Conservation (phyloP, 805 yeast genomes). For the Kazachstania bromeliacearum region DNA sequence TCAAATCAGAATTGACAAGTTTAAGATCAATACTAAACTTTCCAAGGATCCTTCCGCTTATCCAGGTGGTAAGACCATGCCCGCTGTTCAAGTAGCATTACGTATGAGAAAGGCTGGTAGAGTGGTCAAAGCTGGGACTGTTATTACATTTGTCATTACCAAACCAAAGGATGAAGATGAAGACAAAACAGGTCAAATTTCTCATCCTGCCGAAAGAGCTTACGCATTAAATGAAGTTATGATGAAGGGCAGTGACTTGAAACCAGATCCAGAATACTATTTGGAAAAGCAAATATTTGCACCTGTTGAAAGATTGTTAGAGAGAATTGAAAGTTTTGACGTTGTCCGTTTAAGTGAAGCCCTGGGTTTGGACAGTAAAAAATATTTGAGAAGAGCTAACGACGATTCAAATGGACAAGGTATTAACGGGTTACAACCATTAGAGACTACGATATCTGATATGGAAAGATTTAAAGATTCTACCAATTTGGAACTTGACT, state of each 20-base stretch:
- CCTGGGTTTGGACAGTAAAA: slow-evolving; percentile 67
- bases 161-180: slow-evolving; percentile 29
- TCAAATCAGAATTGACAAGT: slow-evolving; percentile 56
- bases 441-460: slow-evolving; percentile 75
- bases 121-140: slow-evolving; percentile 79
- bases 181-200: slow-evolving; percentile 1
- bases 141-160: slow-evolving; percentile 77
- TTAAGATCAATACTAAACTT: slow-evolving; percentile 73
- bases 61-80: slow-evolving; percentile 71
- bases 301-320: slow-evolving; percentile 81
- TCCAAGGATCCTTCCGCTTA: slow-evolving; percentile 84
- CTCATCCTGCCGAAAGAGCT: slow-evolving; percentile 64
- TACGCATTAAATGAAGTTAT: slow-evolving; percentile 69
- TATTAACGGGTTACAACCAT: slow-evolving; percentile 48
- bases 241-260: slow-evolving; percentile 38
- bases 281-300: slow-evolving; percentile 83
- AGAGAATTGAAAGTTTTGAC: slow-evolving; percentile 80
- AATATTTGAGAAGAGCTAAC: slow-evolving; percentile 37
- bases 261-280: slow-evolving; percentile 71
- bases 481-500: slow-evolving; percentile 44
- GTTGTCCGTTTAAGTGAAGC: slow-evolving; percentile 64
- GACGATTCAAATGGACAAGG: slow-evolving; percentile 21
- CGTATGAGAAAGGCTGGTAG: slow-evolving; percentile 76
- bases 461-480: slow-evolving; percentile 69
- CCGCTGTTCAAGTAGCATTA: slow-evolving; percentile 87